These are phyloP conservation scores for Pythium diclinum DNA, from an alignment of 352 stramenopile genomes.

Conservation along the genomic window DNA sequence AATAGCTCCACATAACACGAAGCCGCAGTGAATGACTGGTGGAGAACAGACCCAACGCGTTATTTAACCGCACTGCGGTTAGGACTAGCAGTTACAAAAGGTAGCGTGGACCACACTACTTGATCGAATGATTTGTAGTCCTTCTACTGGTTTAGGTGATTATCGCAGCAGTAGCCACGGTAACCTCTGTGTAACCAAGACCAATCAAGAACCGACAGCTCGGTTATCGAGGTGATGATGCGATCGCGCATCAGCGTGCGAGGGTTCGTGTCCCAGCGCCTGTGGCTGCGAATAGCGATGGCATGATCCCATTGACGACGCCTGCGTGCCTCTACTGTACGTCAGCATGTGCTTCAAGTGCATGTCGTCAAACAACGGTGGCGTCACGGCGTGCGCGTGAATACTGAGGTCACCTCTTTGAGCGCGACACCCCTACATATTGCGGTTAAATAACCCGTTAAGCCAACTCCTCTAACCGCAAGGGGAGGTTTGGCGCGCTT, in stretches of 20 bases:
- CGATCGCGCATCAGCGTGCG: too few species aligned
- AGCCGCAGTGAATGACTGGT: conserved; percentile 71
- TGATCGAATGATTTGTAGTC: neutral
- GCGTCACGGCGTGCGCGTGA: neutral
- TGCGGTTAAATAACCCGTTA: conserved; percentile 13
- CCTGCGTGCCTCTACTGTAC: neutral
- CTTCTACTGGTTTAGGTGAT: conserved; percentile 1
- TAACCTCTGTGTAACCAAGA: neutral
- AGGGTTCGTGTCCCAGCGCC: neutral
- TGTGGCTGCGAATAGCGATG: conserved; percentile 8
- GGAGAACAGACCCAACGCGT: conserved; percentile 35
- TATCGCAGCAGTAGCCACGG: too few species aligned
- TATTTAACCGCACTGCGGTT: conserved; percentile 23
- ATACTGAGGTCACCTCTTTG: conserved; percentile 8
- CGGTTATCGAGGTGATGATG: neutral
- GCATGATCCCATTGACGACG: conserved; percentile 10
- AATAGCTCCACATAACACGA: conserved; percentile 21
- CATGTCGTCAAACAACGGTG: neutral
- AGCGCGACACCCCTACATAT: neutral
- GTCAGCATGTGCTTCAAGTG: neutral
- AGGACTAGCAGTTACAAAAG: conserved; percentile 5
- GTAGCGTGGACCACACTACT: conserved; percentile 28
- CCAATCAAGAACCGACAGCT: neutral
- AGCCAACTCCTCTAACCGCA: neutral
- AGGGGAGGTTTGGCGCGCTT: neutral